Evolutionary conservation across 345 rosid species (phyloP), one percentile per base, ranked within the genome.

Genomic region (Eucalyptus polybractea): DNA sequence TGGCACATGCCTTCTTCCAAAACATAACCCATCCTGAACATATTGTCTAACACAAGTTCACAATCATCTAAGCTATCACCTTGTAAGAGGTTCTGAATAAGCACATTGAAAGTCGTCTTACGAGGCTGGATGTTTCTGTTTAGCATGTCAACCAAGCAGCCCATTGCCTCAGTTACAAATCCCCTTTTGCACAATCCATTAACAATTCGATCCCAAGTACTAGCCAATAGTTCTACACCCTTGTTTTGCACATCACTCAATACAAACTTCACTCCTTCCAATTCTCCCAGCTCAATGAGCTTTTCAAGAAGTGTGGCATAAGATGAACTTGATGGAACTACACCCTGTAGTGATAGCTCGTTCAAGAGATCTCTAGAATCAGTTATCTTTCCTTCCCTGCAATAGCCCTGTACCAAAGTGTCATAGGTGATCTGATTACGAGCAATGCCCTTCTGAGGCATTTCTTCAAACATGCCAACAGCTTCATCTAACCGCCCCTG

Each of bases 381-480:
- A 47, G 16, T 88, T 44, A 92, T 49, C 91, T 91, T 94, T 42
- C 93, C 92, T 53, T 92, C 88, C 89, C 87, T 91, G 91, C 95
- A 94, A 91, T 93, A 94, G 16, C 95, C 94, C 85, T 47, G 76
- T 87, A 96, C 91, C 91, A 97, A 89, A 83, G 88, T 88, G 87
- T 94, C 92, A 87, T 92, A 96, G 2, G 97, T 94, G 90, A 93
- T 47, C 25, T 90, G 85, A 50, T 95, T 93, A 13, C 90, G 91
- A 89, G 22, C 89, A 85, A 95, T 89, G 69, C 98, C 97, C 89
- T 86, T 96, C 45, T 56, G 91, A 65, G 92, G 81, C 99, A 95
- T 95, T 86, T 90, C 93, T 89, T 94, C 87, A 88, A 94, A 95
- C 90, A 96, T 76, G 86, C 65, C 88, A 62, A 91, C 65, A 45